Evolutionary conservation across 2,329 filamentous ascomycete genomes (phyloP).

Genomic region (Amauroascus verrucosus): DNA sequence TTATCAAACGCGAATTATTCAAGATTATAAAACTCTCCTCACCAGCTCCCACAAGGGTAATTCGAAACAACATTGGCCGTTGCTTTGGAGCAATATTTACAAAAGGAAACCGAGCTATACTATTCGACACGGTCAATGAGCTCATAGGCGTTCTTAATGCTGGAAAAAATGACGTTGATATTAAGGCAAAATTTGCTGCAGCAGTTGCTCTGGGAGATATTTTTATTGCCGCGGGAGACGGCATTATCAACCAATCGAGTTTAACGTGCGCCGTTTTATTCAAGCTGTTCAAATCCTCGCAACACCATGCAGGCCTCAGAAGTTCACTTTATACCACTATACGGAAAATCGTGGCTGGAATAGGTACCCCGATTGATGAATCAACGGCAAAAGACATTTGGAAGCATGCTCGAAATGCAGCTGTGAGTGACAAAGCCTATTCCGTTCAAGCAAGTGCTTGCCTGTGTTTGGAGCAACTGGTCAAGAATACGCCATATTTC

Average conservation of each 20-base stretch:
- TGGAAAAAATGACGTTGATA: constrained; percentile 68
- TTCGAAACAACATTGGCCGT: constrained; percentile 77
- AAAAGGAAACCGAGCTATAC: constrained; percentile 76
- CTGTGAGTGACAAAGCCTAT: constrained; percentile 68
- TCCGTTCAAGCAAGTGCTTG: constrained; percentile 71
- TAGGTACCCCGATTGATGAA: constrained; percentile 72
- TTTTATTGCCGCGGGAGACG: constrained; percentile 86
- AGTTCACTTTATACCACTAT: constrained; percentile 67
- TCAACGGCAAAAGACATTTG: constrained; percentile 76
- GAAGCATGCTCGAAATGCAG: constrained; percentile 76
- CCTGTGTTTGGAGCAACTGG: constrained; percentile 63
- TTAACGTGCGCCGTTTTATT: constrained; percentile 61
- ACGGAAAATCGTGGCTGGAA: constrained; percentile 64
- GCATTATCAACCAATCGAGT: constrained; percentile 72
- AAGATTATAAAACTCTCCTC: constrained; percentile 76
- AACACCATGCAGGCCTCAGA: constrained; percentile 70
- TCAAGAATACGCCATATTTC: constrained; percentile 67
- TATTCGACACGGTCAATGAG: constrained; percentile 93
- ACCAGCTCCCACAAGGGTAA: constrained; percentile 74
- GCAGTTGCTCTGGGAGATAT: constrained; percentile 78
- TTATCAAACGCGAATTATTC: constrained; percentile 87
- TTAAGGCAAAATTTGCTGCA: constrained; percentile 74
- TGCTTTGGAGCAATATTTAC: constrained; percentile 74
- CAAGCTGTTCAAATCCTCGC: constrained; percentile 69
- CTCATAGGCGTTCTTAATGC: constrained; percentile 61